A percentile compares a stretch with the other conserved stretches of the same genome.
Evolutionary conservation across 768 basidiomycete species (phyloP).

Genomic region (Tephrocybe rancida): DNA sequence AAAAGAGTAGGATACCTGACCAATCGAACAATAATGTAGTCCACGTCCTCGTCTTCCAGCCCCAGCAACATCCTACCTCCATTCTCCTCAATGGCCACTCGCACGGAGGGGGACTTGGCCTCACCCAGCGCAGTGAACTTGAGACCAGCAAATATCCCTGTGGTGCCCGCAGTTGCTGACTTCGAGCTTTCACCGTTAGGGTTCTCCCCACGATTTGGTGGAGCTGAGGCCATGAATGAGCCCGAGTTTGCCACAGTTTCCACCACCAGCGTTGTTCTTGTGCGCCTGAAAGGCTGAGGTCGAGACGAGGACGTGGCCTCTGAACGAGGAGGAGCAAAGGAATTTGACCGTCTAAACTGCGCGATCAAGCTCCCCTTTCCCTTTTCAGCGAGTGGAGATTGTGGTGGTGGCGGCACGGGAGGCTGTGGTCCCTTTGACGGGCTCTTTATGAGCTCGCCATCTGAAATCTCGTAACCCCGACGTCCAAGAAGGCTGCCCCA

Average conservation of each 20-base stretch:
- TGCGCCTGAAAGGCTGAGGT: constrained; percentile 50
- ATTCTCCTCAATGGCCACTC: constrained; percentile 57
- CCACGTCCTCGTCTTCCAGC: constrained; percentile 49
- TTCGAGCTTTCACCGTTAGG: constrained; percentile 25
- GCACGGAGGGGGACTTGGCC: constrained; percentile 58
- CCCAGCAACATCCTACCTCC: constrained; percentile 56
- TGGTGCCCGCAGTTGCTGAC: constrained; percentile 5
- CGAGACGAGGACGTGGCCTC: constrained; percentile 21
- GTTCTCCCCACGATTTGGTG: constrained; percentile 4
- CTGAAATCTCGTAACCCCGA: constrained; percentile 66
- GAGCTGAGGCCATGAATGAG: constrained; percentile 18
- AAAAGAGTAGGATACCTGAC: constrained; percentile 54
- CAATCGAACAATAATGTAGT: constrained; percentile 72
- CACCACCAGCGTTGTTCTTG: constrained; percentile 29
- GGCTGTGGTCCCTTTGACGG: constrained; percentile 45
- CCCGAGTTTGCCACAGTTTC: background rate
- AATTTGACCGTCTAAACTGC: constrained; percentile 63
- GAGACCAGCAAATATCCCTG: constrained; percentile 54
- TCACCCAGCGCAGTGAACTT: constrained; percentile 68
- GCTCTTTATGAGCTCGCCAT: constrained; percentile 61
- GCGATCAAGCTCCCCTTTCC: constrained; percentile 50
- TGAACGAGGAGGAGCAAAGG: constrained; percentile 51
- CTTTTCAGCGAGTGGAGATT: constrained; percentile 16
- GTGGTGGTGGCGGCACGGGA: constrained; percentile 18
- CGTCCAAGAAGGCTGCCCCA: constrained; percentile 71